phyloP scores from a whole-genome alignment of 768 basidiomycete genomes.

The Mycena vitilis region DNA sequence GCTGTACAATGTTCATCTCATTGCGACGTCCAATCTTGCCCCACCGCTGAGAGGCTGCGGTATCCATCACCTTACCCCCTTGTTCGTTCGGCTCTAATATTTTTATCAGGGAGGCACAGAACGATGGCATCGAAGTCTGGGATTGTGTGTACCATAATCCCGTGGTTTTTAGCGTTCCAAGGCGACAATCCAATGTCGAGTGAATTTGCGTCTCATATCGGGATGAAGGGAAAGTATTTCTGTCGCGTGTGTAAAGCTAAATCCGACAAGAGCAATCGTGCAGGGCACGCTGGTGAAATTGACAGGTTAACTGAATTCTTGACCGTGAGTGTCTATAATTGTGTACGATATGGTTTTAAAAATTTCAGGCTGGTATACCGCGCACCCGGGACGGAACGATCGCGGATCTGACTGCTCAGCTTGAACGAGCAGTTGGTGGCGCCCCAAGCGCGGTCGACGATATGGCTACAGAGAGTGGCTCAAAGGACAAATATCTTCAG shows the following conservation, averaged over 20 bases:
- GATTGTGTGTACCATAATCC: conserved; percentile 32
- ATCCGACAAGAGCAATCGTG: conserved; percentile 10
- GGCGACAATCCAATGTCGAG: conserved; percentile 39
- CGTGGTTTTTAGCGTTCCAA: conserved; percentile 35
- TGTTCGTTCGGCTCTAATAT: too few species aligned
- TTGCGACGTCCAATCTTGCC: too few species aligned
- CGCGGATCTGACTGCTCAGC: conserved; percentile 8
- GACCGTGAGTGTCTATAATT: not conserved
- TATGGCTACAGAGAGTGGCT: conserved; percentile 18
- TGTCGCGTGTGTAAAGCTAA: conserved; percentile 38
- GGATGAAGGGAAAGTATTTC: conserved; percentile 39
- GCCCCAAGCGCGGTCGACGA: conserved; percentile 14
- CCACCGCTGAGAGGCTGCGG: too few species aligned
- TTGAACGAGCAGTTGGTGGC: conserved; percentile 6
- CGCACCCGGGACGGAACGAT: conserved; percentile 2
- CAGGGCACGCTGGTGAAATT: conserved; percentile 12
- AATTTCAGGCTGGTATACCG: conserved; percentile 1
- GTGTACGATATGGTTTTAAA: not conserved
- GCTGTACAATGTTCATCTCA: not conserved
- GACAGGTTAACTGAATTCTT: conserved; percentile 16
- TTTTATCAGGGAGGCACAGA: conserved; percentile 23
- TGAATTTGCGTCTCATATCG: conserved; percentile 42
- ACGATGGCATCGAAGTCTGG: conserved; percentile 36
- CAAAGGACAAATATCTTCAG: conserved; percentile 18
- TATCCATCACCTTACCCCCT: too few species aligned